Conservation (phyloP, 441 rosid genomes). For the Sinapis alba region DNA sequence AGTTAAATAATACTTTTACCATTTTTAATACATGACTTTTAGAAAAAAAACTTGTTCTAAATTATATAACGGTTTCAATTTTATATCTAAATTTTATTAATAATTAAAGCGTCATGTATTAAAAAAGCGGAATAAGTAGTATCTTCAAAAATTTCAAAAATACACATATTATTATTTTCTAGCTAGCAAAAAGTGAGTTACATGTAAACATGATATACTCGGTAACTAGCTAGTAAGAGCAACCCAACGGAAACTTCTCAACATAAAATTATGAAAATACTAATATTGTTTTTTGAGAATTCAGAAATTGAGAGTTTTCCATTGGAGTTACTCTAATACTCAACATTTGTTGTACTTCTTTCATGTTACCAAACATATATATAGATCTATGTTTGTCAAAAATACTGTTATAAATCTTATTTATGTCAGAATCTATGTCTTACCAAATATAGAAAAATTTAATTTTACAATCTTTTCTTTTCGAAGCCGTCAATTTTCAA, state of each 20-base stretch:
- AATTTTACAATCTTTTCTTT: constrained; percentile 13
- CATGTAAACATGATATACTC: background rate
- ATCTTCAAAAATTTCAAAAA: background rate
- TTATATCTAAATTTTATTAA: no score
- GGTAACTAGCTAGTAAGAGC: background rate
- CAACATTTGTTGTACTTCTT: constrained; percentile 5
- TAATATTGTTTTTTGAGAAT: no score
- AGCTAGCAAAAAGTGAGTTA: background rate
- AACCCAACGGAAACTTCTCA: no score
- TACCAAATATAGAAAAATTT: constrained; percentile 19
- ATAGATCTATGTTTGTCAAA: background rate
- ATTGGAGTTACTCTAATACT: no score
- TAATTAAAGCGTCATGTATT: no score
- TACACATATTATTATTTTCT: background rate
- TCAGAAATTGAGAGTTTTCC: no score
- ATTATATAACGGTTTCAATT: no score
- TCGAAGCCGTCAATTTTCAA: background rate
- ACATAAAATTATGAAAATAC: no score
- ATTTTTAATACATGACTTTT: no score
- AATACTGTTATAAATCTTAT: background rate
- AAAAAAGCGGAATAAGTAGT: no score
- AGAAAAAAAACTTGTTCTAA: no score
- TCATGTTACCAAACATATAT: background rate
- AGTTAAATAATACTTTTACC: background rate
- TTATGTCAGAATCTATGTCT: constrained; percentile 17